Conservation (phyloP, 768 basidiomycete genomes). For the Russula olivacea region DNA sequence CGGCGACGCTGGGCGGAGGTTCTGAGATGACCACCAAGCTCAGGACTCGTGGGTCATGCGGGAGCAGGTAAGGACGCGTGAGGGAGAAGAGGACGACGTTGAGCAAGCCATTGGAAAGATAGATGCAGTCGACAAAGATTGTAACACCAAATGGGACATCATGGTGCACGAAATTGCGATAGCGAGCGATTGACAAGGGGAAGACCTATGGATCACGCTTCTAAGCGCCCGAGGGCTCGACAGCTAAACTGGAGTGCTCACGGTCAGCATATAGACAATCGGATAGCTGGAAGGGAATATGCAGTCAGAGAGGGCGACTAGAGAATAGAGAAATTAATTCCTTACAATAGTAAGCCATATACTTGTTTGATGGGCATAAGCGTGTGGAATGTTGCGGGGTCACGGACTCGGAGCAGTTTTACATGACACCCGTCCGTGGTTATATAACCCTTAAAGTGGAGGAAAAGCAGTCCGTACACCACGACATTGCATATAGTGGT, state of each 20-base stretch:
- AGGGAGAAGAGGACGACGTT: constrained; percentile 38
- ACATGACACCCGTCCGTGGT: constrained; percentile 32
- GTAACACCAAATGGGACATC: constrained; percentile 34
- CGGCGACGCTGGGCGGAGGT: background rate
- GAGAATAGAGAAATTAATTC: background rate
- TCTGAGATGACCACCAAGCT: background rate
- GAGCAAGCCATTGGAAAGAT: constrained; percentile 40
- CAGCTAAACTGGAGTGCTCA: constrained; percentile 20
- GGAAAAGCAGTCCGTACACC: constrained; percentile 41
- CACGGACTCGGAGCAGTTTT: constrained; percentile 4
- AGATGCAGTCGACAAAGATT: constrained; percentile 37
- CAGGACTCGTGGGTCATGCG: constrained; percentile 10
- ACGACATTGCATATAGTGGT: constrained; percentile 38
- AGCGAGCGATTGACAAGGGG: constrained; percentile 40
- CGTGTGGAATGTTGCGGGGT: background rate
- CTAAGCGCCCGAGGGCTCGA: background rate
- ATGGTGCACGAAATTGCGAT: constrained; percentile 32
- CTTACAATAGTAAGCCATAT: constrained; percentile 12
- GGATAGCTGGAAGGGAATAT: constrained; percentile 36
- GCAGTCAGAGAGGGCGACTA: background rate
- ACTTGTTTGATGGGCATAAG: background rate
- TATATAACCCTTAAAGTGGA: constrained; percentile 39
- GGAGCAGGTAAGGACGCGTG: constrained; percentile 38
- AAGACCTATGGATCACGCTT: constrained; percentile 28
- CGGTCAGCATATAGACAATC: constrained; percentile 37